Evolutionary conservation across 2,329 filamentous ascomycete species (phyloP).

Genomic region (Calonectria pteridis): DNA sequence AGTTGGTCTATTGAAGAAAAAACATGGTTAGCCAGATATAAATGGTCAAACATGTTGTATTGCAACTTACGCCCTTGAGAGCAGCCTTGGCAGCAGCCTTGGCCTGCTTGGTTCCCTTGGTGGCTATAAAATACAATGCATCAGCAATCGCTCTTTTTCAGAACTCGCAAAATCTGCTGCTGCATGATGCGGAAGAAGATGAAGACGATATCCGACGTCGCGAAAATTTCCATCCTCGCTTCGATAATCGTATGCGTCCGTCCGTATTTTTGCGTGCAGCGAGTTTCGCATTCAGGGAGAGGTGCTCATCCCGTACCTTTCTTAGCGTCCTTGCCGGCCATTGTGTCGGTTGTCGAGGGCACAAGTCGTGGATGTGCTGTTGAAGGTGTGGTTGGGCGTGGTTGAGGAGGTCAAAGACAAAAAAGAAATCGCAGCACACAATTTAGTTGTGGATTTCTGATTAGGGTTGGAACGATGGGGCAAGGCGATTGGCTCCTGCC

Average conservation of each 20-base stretch:
- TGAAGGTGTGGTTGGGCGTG: constrained; percentile 40
- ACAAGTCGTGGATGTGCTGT: constrained; percentile 43
- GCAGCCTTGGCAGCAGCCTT: constrained; percentile 94
- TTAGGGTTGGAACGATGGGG: constrained; percentile 39
- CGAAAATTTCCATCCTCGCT: constrained; percentile 29
- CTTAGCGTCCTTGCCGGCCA: constrained; percentile 52
- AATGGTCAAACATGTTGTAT: neutral
- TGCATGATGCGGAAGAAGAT: constrained; percentile 67
- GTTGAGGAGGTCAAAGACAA: constrained; percentile 29
- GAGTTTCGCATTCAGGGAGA: constrained; percentile 26
- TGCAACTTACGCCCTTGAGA: constrained; percentile 87
- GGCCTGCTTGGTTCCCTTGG: constrained; percentile 85
- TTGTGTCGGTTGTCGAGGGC: constrained; percentile 47
- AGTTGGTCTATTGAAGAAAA: constrained; percentile 57
- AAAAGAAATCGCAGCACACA: constrained; percentile 34
- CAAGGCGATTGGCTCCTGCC: constrained; percentile 23
- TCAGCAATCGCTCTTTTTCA: constrained; percentile 79
- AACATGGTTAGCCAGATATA: constrained; percentile 18
- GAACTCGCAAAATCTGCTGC: constrained; percentile 84
- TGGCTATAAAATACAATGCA: constrained; percentile 69
- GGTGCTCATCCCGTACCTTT: constrained; percentile 60
- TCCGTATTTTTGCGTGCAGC: constrained; percentile 27
- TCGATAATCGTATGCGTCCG: constrained; percentile 22
- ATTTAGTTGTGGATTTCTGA: constrained; percentile 37
- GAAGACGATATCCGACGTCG: constrained; percentile 32